Evolutionary conservation across 2,329 filamentous ascomycete genomes (phyloP).

Genomic region (Lojkania enalia): DNA sequence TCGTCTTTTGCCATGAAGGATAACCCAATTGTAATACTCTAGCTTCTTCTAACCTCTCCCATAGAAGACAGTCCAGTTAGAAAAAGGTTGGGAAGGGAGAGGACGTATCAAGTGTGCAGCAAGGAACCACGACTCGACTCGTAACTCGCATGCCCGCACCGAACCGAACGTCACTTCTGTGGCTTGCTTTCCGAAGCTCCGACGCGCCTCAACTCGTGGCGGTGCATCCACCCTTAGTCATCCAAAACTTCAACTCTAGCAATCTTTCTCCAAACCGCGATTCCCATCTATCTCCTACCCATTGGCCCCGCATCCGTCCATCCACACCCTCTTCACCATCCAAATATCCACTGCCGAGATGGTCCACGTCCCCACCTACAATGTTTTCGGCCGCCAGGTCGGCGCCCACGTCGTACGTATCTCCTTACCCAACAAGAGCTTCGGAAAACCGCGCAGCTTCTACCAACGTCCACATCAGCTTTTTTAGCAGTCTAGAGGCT

Average conservation of each 20-base stretch:
- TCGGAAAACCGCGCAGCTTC: too few species aligned
- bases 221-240: slow-evolving; percentile 14
- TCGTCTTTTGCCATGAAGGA: slow-evolving; percentile 48
- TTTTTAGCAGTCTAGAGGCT: too few species aligned
- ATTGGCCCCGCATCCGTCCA: slow-evolving; percentile 33
- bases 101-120: too few species aligned
- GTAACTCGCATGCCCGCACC: not conserved
- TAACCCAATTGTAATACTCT: too few species aligned
- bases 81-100: too few species aligned
- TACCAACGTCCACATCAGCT: too few species aligned
- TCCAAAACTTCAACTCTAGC: slow-evolving; percentile 12
- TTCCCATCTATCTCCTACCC: slow-evolving; percentile 26
- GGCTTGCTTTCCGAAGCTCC: not conserved
- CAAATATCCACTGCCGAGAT: slow-evolving; percentile 42
- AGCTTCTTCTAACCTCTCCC: too few species aligned
- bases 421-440: too few species aligned
- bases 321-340: slow-evolving; percentile 14
- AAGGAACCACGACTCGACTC: too few species aligned
- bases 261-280: slow-evolving; percentile 20
- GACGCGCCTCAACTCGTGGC: slow-evolving; percentile 1
- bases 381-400: slow-evolving; percentile 56
- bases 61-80: too few species aligned
- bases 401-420: slow-evolving; percentile 57
- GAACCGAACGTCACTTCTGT: not conserved
- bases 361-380: slow-evolving; percentile 58